Conservation (phyloP, 106 monocot genomes). For the Dendrobium catenatum region DNA sequence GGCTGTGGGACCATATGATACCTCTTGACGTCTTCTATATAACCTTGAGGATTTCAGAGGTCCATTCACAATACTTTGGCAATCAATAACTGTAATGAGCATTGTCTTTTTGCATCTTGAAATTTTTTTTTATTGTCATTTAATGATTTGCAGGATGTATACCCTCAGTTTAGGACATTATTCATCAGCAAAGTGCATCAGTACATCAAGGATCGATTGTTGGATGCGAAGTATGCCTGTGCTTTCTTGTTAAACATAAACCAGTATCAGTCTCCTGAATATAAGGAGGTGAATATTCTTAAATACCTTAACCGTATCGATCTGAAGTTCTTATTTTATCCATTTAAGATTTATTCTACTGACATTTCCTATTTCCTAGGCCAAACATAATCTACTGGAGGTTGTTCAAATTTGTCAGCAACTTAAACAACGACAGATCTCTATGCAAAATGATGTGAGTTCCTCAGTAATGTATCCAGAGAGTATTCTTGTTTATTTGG, state of each 20-base stretch:
- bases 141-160: constrained; percentile 33
- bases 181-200: constrained; percentile 76
- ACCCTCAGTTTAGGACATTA: constrained; percentile 62
- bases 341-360: neutral
- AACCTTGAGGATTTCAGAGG: constrained; percentile 85
- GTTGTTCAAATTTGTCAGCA: constrained; percentile 78
- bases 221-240: constrained; percentile 96
- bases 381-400: constrained; percentile 65
- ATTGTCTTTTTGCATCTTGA: neutral
- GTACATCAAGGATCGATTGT: constrained; percentile 78
- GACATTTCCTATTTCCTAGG: constrained; percentile 27
- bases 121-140: neutral
- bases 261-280: constrained; percentile 51
- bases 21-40: constrained; percentile 72
- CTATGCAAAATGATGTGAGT: constrained; percentile 61
- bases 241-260: constrained; percentile 67
- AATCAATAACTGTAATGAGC: neutral
- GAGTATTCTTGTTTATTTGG: constrained; percentile 72
- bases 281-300: constrained; percentile 48
- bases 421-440: constrained; percentile 70
- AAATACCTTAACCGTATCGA: neutral
- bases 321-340: neutral
- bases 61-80: constrained; percentile 11
- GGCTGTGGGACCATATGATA: constrained; percentile 87
- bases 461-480: constrained; percentile 65